Evolutionary conservation across 2,329 filamentous ascomycete genomes (phyloP).

Genomic region (Cordyceps fumosorosea): DNA sequence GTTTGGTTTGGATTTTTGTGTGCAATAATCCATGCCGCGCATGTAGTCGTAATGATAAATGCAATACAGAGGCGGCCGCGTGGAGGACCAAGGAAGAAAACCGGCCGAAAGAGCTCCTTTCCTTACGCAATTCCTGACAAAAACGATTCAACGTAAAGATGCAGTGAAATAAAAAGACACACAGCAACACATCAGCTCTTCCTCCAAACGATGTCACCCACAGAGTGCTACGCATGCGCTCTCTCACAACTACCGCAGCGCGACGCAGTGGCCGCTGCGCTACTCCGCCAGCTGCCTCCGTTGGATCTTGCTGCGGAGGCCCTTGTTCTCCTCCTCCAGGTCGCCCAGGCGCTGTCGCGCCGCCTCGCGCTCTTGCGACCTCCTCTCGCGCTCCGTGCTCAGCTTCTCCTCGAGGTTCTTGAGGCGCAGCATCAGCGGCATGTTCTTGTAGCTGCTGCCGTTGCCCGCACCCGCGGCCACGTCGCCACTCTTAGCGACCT

Average conservation of each 20-base stretch:
- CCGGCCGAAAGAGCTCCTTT: neutral
- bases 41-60: neutral
- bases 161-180: neutral
- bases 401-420: constrained; percentile 83
- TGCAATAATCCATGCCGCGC: neutral
- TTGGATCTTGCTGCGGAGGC: constrained; percentile 44
- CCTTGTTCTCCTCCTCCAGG: constrained; percentile 65
- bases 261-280: neutral
- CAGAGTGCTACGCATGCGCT: neutral
- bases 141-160: neutral
- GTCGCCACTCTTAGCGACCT: constrained; percentile 17
- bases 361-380: constrained; percentile 76
- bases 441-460: constrained; percentile 41
- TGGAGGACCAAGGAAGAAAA: neutral
- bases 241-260: neutral
- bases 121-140: neutral
- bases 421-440: constrained; percentile 77
- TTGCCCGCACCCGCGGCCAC: constrained; percentile 12
- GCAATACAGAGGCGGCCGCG: neutral
- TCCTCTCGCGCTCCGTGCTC: constrained; percentile 81
- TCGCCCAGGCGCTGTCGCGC: constrained; percentile 75
- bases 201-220: neutral
- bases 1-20: neutral
- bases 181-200: neutral
- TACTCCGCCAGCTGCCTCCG: constrained; percentile 12